phyloP scores from a whole-genome alignment of 805 yeast genomes.

The Starmera quercuum region DNA sequence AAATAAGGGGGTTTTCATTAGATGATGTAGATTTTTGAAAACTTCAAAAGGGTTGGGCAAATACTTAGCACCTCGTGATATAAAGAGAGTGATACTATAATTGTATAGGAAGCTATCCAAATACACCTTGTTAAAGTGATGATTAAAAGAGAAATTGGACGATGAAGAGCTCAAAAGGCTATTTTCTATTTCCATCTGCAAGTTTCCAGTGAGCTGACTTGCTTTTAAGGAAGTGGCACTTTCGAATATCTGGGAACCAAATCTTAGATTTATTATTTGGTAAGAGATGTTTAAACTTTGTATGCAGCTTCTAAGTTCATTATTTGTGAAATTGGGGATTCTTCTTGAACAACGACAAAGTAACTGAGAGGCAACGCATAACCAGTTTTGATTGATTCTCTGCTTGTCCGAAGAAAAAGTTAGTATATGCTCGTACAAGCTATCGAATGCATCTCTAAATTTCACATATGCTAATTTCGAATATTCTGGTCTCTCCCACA shows the following conservation, averaged over 20 bases:
- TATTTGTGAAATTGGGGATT: slow-evolving; percentile 18
- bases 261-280: slow-evolving; percentile 25
- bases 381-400: slow-evolving; percentile 27
- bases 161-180: slow-evolving; percentile 5
- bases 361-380: slow-evolving; percentile 30
- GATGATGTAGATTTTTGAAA: slow-evolving; percentile 24
- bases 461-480: no score
- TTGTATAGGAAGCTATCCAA: slow-evolving; percentile 37
- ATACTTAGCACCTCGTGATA: slow-evolving; percentile 23
- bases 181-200: slow-evolving; percentile 16
- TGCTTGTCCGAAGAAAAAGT: no score
- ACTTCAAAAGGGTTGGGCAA: slow-evolving; percentile 37
- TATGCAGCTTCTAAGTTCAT: slow-evolving; percentile 20
- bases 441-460: no score
- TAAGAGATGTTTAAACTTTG: slow-evolving; percentile 28
- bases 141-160: slow-evolving; percentile 2
- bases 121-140: slow-evolving; percentile 24
- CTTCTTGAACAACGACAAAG: slow-evolving; percentile 32
- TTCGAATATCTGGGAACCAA: slow-evolving; percentile 1
- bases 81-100: slow-evolving; percentile 30
- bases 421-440: no score
- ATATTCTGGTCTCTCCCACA: slow-evolving; percentile 23
- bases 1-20: slow-evolving; percentile 28
- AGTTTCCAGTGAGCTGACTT: slow-evolving; percentile 11
- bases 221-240: background rate